Evolutionary conservation across 2,329 filamentous ascomycete species (phyloP), one percentile per base, ranked within the genome.

Genomic region (Acrocalymma vagum): DNA sequence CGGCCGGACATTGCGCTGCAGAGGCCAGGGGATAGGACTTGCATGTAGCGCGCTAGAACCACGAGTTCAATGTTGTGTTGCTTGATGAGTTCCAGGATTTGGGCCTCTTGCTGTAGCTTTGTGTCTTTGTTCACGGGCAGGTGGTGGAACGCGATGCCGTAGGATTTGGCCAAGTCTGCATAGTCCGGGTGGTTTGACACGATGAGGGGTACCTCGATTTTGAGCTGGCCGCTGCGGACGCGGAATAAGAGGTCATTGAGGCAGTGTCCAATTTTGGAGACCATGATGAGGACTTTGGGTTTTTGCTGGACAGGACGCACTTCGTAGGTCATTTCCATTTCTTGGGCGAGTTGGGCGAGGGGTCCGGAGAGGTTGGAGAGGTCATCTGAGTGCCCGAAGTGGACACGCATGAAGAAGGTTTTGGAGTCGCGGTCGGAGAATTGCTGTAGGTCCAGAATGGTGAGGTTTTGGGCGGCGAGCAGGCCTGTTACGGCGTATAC

Each of bases 321-420:
- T 57, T 88, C 79, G 73, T 87, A 90, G 58, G 83, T 77, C 84
- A 90, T 87, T 42, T 77, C 63, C 72, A 90, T 81, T 17, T 84
- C 76, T 35, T 72, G 58, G 3, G 86, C 86, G 36, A 90, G 82
- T 27, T 76, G 70, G 18, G 75, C 71, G 57, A 93, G 85, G 6
- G 81, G 78, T 75, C 75, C 32, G 76, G 80, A 46, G 72, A 77
- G 42, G 44, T 25, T 45, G 65, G 55, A 67, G 6, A 76, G 71
- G 24, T 77, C 68, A 5, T 68, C 53, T 4, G 76, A 77, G 45
- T 86, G 81, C 8, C 83, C 86, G 24, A 93, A 93, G 70, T 92
- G 88, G 57, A 93, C 87, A 65, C 89, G 83, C 89, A 94, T 93
- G 75, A 94, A 94, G 77, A 94, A 94, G 42, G 81, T 86, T 65